Evolutionary conservation across 2,329 filamentous ascomycete genomes (phyloP).

Genomic region (Aspergillus terreus): DNA sequence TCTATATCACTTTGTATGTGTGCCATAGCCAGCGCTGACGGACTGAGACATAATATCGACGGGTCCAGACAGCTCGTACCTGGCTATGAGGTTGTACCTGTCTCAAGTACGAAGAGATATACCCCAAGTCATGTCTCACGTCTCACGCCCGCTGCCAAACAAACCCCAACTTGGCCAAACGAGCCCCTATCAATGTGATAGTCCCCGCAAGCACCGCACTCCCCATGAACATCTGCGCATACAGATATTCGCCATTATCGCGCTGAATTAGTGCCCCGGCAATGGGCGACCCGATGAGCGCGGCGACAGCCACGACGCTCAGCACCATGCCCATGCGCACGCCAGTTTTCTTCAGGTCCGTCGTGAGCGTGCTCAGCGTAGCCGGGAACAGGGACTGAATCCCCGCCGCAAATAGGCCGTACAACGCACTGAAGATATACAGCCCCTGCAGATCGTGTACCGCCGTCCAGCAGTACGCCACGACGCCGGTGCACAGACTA

Average conservation of each 20-base stretch:
- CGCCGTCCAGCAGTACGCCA: conserved; percentile 57
- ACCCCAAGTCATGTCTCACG: not conserved
- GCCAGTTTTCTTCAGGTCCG: conserved; percentile 51
- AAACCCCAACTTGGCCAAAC: conserved; percentile 37
- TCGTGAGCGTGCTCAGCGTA: conserved; percentile 53
- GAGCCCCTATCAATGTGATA: conserved; percentile 39
- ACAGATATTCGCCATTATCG: conserved; percentile 45
- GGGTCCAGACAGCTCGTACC: not conserved
- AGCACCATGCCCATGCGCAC: conserved; percentile 58
- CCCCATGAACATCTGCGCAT: conserved; percentile 52
- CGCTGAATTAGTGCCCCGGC: conserved; percentile 50
- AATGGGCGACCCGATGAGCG: conserved; percentile 53
- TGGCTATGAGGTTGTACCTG: not conserved
- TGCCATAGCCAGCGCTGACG: no score
- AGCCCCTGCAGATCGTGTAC: conserved; percentile 50
- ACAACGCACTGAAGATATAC: conserved; percentile 61
- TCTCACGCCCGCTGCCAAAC: conserved; percentile 32
- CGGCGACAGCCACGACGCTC: conserved; percentile 51
- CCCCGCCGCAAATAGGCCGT: conserved; percentile 61
- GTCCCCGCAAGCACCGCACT: conserved; percentile 42
- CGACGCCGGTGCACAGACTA: conserved; percentile 38
- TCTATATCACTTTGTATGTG: not conserved
- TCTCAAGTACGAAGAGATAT: not conserved
- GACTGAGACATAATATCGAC: no score
- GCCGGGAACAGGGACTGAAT: conserved; percentile 67